Base-by-base conservation (phyloP, 2,329 filamentous ascomycete species). In the Penicillium brasilianum region DNA sequence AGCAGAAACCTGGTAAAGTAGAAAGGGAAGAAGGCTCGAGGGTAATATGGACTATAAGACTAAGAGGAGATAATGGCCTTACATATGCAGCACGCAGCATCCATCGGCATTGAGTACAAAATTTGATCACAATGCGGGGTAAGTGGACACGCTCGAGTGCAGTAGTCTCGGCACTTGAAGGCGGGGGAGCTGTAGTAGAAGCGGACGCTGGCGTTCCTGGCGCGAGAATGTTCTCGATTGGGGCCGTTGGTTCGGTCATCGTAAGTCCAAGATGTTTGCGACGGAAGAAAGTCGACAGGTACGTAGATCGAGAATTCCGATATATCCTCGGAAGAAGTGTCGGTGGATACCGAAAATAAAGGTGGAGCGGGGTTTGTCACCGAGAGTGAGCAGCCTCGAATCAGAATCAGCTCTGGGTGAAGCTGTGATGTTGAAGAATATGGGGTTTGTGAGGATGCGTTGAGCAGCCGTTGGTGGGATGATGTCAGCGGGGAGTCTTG, bases 31-130 rank as follows among this genome's bases (percentile, higher is more conserved):
- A 36, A 32, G 14, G 14, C 6, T 16, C 13, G 13, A 13, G 5
- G 6, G n/a, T 11, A 28, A 13, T n/a, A 28, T 22, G 44, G 7
- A 10, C 10, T 30, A 3, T 7, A n/a, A 51, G 18, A 22, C 4
- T 9, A 25, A 28, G 25, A 53, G 20, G 36, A 48, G 56, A 54
- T 43, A 25, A 16, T 32, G 30, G 32, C 39, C 85, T 69, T 85
- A 94, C 92, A 77, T 95, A 96, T 68, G 92, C 91, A 37, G 92
- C 92, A 62, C 92, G 82, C 11, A 96, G 80, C 86, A 95, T 91
- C 92, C 93, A 96, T 80, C 91, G 91, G 78, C 93, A 97, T 79
- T 97, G 92, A 0, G 92, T 97, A 80, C 93, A 97, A 80, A 91
- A 97, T 68, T 90, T 87, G 72, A 97, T 97, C n/a, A 89, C 88